Evolutionary conservation across 202 grass and related monocot genomes (phyloP).

Genomic region (Dendrocalamus latiflorus): DNA sequence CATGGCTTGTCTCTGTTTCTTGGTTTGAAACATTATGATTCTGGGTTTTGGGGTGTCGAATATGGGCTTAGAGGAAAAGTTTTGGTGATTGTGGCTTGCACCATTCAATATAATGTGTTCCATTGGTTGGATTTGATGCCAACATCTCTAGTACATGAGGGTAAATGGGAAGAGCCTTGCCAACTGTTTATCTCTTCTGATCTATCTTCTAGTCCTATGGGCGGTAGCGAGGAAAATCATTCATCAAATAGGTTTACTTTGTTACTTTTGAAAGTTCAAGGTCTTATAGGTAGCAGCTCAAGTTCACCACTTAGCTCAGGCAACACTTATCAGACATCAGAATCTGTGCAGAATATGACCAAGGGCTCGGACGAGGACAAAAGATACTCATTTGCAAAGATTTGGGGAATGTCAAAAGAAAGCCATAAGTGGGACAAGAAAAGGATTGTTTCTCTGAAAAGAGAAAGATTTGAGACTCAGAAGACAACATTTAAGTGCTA

Average conservation of each 20-base stretch:
- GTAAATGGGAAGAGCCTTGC: constrained; percentile 95
- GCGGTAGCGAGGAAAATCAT: constrained; percentile 39
- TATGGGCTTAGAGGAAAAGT: constrained; percentile 79
- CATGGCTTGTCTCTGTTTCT: constrained; percentile 66
- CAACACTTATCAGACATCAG: constrained; percentile 34
- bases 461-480: constrained; percentile 85
- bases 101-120: constrained; percentile 96
- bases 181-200: constrained; percentile 74
- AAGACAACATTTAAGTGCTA: constrained; percentile 83
- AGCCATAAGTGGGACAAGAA: constrained; percentile 93
- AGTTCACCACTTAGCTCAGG: constrained; percentile 35
- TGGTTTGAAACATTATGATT: constrained; percentile 79
- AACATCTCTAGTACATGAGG: constrained; percentile 57
- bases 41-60: constrained; percentile 91
- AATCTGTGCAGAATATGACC: constrained; percentile 35
- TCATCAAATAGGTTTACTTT: constrained; percentile 46
- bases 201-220: constrained; percentile 28
- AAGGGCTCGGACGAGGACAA: constrained; percentile 43
- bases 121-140: constrained; percentile 87
- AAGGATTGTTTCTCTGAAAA: constrained; percentile 63
- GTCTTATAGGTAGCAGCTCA: constrained; percentile 40
- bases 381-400: constrained; percentile 62
- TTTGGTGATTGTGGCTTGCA: constrained; percentile 83
- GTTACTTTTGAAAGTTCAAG: constrained; percentile 56
- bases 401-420: constrained; percentile 94